phyloP scores from a whole-genome alignment of 2,329 filamentous ascomycete species.

The Sporothrix schenckii region DNA sequence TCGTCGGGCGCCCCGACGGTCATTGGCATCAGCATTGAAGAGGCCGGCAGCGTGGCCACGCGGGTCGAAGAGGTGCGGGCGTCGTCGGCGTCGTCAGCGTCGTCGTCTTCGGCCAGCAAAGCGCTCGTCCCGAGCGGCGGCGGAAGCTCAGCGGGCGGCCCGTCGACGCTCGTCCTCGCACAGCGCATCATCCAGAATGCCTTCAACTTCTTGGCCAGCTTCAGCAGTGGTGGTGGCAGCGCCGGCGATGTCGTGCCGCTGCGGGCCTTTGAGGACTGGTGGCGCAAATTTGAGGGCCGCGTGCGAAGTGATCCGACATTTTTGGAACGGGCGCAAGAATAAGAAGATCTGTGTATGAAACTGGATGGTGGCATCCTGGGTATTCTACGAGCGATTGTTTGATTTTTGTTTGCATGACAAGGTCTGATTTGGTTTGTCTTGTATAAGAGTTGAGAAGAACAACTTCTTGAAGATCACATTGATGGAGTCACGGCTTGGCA shows the following conservation, averaged over 20 bases:
- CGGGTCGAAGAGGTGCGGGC: constrained; percentile 65
- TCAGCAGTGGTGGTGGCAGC: constrained; percentile 59
- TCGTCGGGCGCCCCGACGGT: constrained; percentile 47
- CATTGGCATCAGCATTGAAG: constrained; percentile 81
- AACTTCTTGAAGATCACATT: background rate
- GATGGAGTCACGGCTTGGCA: background rate
- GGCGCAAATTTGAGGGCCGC: constrained; percentile 90
- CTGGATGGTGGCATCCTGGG: background rate
- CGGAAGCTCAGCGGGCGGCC: background rate
- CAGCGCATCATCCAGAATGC: constrained; percentile 95
- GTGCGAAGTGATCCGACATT: constrained; percentile 86
- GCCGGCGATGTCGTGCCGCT: constrained; percentile 86
- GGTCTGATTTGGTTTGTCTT: background rate
- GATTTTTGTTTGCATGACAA: background rate
- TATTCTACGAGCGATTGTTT: constrained; percentile 11
- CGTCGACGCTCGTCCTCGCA: constrained; percentile 73
- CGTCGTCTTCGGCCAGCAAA: constrained; percentile 41
- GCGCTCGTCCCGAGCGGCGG: constrained; percentile 37
- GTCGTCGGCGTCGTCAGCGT: constrained; percentile 37
- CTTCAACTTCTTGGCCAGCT: constrained; percentile 93
- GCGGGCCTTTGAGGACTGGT: constrained; percentile 96
- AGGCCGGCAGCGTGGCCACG: constrained; percentile 68
- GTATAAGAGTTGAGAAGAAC: background rate
- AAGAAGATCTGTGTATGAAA: background rate
- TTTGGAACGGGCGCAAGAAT: constrained; percentile 63